Evolutionary conservation across 2,329 filamentous ascomycete species (phyloP), one percentile per base, ranked within the genome.

Genomic region (Fusarium sp.): DNA sequence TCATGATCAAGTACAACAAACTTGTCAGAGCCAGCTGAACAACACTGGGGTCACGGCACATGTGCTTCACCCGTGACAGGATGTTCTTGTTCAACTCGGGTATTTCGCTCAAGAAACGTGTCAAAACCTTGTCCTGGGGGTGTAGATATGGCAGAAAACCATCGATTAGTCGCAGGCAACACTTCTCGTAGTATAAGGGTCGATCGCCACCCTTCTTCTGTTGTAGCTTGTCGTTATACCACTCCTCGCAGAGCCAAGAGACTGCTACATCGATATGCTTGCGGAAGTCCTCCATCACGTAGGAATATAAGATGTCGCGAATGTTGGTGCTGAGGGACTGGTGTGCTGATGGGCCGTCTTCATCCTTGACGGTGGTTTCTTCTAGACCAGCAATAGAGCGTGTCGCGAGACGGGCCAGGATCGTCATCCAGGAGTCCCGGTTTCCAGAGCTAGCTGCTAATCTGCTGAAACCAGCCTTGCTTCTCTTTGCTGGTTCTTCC

Each of bases 181-280:
- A 97, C 76, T 89, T 89, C 64, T 94, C 90, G 79, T 97, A 98
- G 78, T 96, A 88, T 34, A 86, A 77, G 5, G 87, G 84, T 10
- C 86, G 85, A 43, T 85, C 83, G 13, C 78, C 78, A 34, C 79
- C 80, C n/a, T 77, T 76, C 57, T 79, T 83, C 61, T 76, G 82
- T 65, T 78, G 82, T 69, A 83, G 81, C 79, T 80, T 90, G 78
- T 98, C 95, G 75, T 94, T 97, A 80, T 97, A 98, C 95, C 96
- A 99, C 81, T 99, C 96, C 79, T 99, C 96, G 74, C 92, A 97
- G 18, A 99, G 86, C 96, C 96, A 99, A 10, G 91, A 91, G 54
- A 98, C 94, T 2, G 94, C 95, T 24, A 96, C 88, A 72, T 97
- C 94, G 68, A 98, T 94, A 45, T 96, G 91, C 67, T 88, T 90